Base-by-base conservation (phyloP, 2,329 filamentous ascomycete species). In the Diplodia scrobiculata region DNA sequence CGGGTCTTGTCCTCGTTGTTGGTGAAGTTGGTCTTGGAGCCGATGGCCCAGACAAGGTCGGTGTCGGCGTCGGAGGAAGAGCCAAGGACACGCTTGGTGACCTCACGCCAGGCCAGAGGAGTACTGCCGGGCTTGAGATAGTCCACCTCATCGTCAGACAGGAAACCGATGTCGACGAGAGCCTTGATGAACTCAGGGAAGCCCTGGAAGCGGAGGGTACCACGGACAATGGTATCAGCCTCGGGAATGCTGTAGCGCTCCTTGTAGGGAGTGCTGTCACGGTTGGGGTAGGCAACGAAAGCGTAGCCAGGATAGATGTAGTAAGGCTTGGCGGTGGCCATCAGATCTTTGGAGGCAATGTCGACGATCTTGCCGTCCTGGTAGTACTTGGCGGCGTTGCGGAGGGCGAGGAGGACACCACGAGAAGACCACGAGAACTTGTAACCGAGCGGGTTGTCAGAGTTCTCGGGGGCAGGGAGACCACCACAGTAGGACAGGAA, bases 201-300 rank as follows among this genome's bases (percentile, higher is more conserved):
- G 52, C 94, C 92, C 71, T 87, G 84, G 83, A 95, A 98, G 71
- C 94, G 84, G 41, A 97, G 85, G 34, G 92, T 96, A 69, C 91
- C 91, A 62, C 92, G 86, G 76, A 97, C 83, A 73, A 97, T 87
- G 62, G 91, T 97, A 79, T 96, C 80, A 14, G 91, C 92, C 82
- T 98, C 94, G 62, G 93, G 92, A 74, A 97, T 97, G 79, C 87
- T 81, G 85, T 97, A 97, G 69, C 91, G 87, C 84, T 96, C 89
- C 75, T 87, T 89, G 87, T 95, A 98, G 9, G 86, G 84, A 17
- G 91, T 95, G 21, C 89, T 93, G 80, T 98, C 93, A 72, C 93
- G 85, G 87, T 98, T 98, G 67, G 91, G 90, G 81, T 98, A 98
- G 50, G 90, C 92, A 71, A 97, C 92, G 73, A 96, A 94, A 62